Base-by-base conservation (phyloP, 108 stramenopile genomes). In the Hondaea fermentalgiana region DNA sequence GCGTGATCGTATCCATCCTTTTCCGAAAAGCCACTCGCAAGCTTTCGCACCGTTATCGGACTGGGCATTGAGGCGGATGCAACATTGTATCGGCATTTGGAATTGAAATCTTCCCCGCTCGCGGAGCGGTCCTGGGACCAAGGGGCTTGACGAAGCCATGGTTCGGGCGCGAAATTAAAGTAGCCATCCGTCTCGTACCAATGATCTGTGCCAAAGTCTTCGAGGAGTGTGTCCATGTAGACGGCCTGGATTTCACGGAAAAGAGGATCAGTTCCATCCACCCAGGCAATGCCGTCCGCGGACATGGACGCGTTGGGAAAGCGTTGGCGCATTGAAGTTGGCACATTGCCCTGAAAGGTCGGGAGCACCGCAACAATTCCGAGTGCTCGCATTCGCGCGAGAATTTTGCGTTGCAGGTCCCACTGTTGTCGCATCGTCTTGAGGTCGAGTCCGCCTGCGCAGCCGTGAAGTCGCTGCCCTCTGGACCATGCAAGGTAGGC, bases 131-230 rank as follows among this genome's bases (percentile, higher is more conserved):
- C 35, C 35, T 4, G 21, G 60, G 57, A 5, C 25, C 3, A 5
- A 25, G 19, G 5, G 35, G 76, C 51, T 42, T 88, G 87, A 14
- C 21, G 44, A 69, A 87, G 55, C 93, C 93, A 94, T 5, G 94
- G 92, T 44, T 92, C 91, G 29, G 87, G 88, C 21, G 91, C 92
- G 3, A 89, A 91, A 64, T 93, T 90, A 57, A 93, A 93, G 58
- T 92, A 94, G 16, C 92, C 92, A 87, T 94, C 94, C 55, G 92
- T 29, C 59, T 94, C 91, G 90, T 94, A 94, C 87, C 90, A 93
- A 59, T 94, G 94, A 49, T 93, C 92, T 6, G 92, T 93, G 16
- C 94, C 94, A 87, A 92, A 93, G 57, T 92, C 92, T 58, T 72
- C 90, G 60, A 94, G 57, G 58, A 93, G 25, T 14, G 44, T 83